Evolutionary conservation across 169 alveolate species (phyloP), one percentile per base, ranked within the genome.

Genomic region (Sarcocystis neurona): DNA sequence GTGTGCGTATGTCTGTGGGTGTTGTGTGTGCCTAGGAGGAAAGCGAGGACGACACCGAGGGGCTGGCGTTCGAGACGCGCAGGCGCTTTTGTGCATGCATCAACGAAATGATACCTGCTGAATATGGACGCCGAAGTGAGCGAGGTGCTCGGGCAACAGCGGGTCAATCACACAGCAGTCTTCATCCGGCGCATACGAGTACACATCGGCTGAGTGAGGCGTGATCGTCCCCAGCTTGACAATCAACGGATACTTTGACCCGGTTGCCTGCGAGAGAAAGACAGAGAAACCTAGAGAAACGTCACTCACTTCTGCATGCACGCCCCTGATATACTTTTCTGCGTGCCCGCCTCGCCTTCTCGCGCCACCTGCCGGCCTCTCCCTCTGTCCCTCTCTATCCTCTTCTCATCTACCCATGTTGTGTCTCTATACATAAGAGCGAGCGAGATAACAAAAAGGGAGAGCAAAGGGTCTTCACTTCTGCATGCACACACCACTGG

Each of bases 181-280:
- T 88, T 95, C 97, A 44, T 95, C 96, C 39, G 97, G 95, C 37
- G 98, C 98, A 93, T 97, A 97, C 60, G 98, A 96, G 92, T 94
- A 97, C 30, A 97, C 97, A 70, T 97, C 98, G 1, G 98, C 99
- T 20, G 97, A 96, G 70, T 94, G 95, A 8, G 97, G 97, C 5
- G 98, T 97, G 56, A 97, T 97, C 43, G 99, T 97, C 1, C 98
- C 98, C 30, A 97, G 84, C 93, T 97, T 97, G 41, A 97, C 99
- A 41, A 95, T 98, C 88, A 97, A 88, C 46, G 98, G 98, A 85
- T 94, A 95, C 34, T 84, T 87, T n/a, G 90, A 82, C 1, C 97
- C 97, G 30, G 90, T 96, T 74, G 82, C 94, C 97, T 92, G 92
- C 84, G 46, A n/a, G 39, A 75, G n/a, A 85, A 39, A 30, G 34